Conservation (phyloP, 2,329 filamentous ascomycete genomes). For the Neonectria neomacrospora region DNA sequence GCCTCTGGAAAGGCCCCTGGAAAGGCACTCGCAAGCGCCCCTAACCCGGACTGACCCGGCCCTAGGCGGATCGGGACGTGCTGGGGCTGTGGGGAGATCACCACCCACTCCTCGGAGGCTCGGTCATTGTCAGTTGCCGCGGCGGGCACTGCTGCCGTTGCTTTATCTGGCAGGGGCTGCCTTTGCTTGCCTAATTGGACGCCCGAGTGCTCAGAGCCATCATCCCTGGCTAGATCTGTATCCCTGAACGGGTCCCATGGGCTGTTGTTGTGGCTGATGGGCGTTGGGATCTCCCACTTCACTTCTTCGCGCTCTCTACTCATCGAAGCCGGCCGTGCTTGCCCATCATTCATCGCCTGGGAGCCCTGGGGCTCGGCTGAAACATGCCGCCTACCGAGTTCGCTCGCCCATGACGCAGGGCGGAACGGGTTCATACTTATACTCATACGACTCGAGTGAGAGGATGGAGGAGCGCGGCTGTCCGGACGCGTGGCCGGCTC, state of each 20-base stretch:
- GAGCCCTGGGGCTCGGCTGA: constrained; percentile 33
- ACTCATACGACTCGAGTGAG: constrained; percentile 35
- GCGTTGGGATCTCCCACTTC: constrained; percentile 39
- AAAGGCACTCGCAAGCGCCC: constrained; percentile 22
- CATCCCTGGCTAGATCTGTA: constrained; percentile 27
- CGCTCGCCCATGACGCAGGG: constrained; percentile 32
- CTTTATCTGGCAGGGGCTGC: constrained; percentile 14
- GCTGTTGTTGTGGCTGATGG: constrained; percentile 30
- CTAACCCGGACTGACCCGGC: constrained; percentile 31
- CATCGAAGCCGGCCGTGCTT: constrained; percentile 17
- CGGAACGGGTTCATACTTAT: constrained; percentile 32
- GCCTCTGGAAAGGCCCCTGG: constrained; percentile 7
- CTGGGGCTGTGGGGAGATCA: constrained; percentile 23
- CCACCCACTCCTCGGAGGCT: constrained; percentile 24
- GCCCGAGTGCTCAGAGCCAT: constrained; percentile 28
- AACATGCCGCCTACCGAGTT: constrained; percentile 38
- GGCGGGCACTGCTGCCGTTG: constrained; percentile 1
- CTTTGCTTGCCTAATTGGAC: constrained; percentile 16
- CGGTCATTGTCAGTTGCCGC: constrained; percentile 25
- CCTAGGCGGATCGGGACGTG: constrained; percentile 38
- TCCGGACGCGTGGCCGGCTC: constrained; percentile 37
- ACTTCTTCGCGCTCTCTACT: constrained; percentile 35
- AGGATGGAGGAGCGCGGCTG: constrained; percentile 37
- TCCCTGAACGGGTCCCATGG: constrained; percentile 41
- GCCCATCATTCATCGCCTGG: constrained; percentile 19